Evolutionary conservation across 148 eudicot species (phyloP).

Genomic region (Spergularia marina): DNA sequence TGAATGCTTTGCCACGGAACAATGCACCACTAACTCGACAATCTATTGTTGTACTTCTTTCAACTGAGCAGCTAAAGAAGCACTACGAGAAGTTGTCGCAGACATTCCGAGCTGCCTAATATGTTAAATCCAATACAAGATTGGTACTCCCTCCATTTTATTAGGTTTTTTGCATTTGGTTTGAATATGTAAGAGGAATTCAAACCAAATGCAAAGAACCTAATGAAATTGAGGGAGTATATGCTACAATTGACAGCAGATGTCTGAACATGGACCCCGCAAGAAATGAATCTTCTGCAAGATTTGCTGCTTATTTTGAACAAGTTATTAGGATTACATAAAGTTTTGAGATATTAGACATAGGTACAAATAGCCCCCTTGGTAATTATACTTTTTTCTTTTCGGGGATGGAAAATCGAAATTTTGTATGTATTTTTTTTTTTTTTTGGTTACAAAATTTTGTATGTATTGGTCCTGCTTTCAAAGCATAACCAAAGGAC

Average conservation of each 20-base stretch:
- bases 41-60: background rate
- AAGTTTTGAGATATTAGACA: slow-evolving; percentile 1
- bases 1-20: background rate
- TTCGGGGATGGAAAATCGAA: background rate
- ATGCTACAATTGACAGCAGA: background rate
- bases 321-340: background rate
- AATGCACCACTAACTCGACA: background rate
- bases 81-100: slow-evolving; percentile 24
- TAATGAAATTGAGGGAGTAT: too few species aligned
- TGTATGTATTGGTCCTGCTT: background rate
- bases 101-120: slow-evolving; percentile 21
- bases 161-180: too few species aligned
- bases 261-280: background rate
- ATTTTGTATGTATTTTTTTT: background rate
- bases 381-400: background rate
- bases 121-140: background rate
- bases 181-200: too few species aligned
- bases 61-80: slow-evolving; percentile 25
- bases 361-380: background rate
- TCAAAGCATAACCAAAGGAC: too few species aligned
- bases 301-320: background rate
- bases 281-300: background rate
- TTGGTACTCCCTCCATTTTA: too few species aligned
- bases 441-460: background rate
- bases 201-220: too few species aligned